Base-by-base conservation (phyloP, 768 basidiomycete species). In the Chiua virens region DNA sequence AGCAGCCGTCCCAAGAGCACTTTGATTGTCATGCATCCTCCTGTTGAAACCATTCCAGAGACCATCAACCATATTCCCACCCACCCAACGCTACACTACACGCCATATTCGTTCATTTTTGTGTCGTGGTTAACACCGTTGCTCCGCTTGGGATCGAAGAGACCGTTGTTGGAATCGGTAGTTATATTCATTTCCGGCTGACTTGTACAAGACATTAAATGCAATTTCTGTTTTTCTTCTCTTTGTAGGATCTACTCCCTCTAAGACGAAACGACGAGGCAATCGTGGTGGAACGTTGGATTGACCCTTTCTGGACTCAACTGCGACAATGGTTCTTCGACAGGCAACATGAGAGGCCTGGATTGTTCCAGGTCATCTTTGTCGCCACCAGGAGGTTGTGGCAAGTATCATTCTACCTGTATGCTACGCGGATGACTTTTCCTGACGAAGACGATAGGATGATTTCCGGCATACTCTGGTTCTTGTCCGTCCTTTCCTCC, bases 91-190 rank as follows among this genome's bases (percentile, higher is more conserved):
- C 47, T 64, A 7, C 44, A 55, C n/a, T 25, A 38, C 15, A 41
- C 49, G 1, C 38, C 53, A 2, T 57, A 55, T 15, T 48, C 50
- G 5, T 64, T 64, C 44, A n/a, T 64, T 23, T 59, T 53, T 39
- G n/a, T 64, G 22, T 53, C 63, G 8, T 64, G 63, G 63, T 57
- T 64, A 54, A 62, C 63, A 15, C 63, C 63, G 8, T 49, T 64
- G 45, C 55, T 64, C 45, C 43, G 35, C n/a, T 48, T 64, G 52
- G 63, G 63, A 45, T 47, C 60, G 27, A 64, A 62, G 54, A 55
- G 63, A 28, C 63, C 63, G n/a, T 53, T 64, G 53, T 49, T 64
- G 57, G 60, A 64, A 64, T 60, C 63, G 63, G 63, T 65, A 60
- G 60, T 60, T 64, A 62, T 64, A 52, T 65, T 57, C 27, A 18